Percentiles rank a stretch among this genome's conserved stretches.
phyloP scores from a whole-genome alignment of 768 basidiomycete genomes.

The Sarcodon sp. region DNA sequence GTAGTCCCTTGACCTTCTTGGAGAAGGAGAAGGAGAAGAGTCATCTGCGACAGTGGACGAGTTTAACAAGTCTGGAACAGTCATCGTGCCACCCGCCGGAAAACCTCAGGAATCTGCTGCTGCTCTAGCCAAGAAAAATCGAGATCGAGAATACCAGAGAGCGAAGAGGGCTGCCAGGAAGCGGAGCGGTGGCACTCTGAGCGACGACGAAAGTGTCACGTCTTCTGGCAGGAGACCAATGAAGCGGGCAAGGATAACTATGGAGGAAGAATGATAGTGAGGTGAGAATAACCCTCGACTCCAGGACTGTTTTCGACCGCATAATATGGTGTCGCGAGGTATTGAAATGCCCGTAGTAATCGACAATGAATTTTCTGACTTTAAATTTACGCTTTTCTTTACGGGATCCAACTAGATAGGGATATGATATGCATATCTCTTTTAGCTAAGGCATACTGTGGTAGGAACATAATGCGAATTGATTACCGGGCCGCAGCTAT shows the following conservation, averaged over 20 bases:
- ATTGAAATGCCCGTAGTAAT: too few relatives aligned
- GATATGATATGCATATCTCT: too few relatives aligned
- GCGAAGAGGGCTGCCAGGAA: conserved; percentile 56
- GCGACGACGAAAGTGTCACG: conserved; percentile 55
- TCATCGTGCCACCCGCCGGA: conserved; percentile 67
- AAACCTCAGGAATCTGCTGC: conserved; percentile 53
- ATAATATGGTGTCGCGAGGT: too few relatives aligned
- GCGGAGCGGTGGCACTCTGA: conserved; percentile 52
- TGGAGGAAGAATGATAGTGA: conserved; percentile 38
- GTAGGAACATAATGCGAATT: too few relatives aligned
- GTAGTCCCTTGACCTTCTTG: conserved; percentile 68
- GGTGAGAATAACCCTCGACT: background rate
- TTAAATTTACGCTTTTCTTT: too few relatives aligned
- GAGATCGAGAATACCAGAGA: conserved; percentile 75
- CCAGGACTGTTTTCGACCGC: background rate
- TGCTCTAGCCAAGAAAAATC: conserved; percentile 62
- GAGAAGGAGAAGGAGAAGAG: conserved; percentile 46
- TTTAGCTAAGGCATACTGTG: too few relatives aligned
- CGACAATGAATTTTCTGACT: too few relatives aligned
- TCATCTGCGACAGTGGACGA: conserved; percentile 53
- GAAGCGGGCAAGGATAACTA: conserved; percentile 54
- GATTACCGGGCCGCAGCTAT: too few relatives aligned
- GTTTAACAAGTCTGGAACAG: conserved; percentile 23
- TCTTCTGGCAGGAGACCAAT: conserved; percentile 38
- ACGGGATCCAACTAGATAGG: too few relatives aligned